Evolutionary conservation across 2,329 filamentous ascomycete species (phyloP).

Genomic region (Cladosporium sp.): DNA sequence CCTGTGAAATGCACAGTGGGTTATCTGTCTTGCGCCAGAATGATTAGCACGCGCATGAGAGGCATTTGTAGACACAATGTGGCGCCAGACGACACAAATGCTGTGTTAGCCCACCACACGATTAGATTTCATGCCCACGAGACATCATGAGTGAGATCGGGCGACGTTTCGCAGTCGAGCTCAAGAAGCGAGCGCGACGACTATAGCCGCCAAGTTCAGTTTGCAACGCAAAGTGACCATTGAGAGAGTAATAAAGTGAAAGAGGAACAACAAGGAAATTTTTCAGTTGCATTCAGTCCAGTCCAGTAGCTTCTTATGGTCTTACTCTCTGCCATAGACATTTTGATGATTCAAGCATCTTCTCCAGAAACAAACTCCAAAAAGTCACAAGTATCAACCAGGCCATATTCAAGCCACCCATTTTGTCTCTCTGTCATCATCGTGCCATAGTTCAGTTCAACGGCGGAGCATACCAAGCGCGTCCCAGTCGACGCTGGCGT

Average conservation of each 20-base stretch:
- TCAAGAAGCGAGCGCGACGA: background rate
- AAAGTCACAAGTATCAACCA: background rate
- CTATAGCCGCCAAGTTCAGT: background rate
- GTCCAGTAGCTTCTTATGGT: constrained; percentile 10
- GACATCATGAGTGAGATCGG: background rate
- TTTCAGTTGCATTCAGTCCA: background rate
- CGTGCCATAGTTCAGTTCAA: background rate
- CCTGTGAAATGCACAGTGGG: background rate
- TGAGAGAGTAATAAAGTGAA: background rate
- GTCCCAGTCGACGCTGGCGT: constrained; percentile 12
- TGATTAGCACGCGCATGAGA: background rate
- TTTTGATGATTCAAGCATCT: background rate
- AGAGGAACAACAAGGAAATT: background rate
- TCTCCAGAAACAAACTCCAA: background rate
- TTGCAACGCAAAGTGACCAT: background rate
- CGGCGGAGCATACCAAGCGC: constrained; percentile 7
- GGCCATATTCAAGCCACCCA: background rate
- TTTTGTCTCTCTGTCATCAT: background rate
- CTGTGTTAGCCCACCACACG: background rate
- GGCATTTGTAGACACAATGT: background rate
- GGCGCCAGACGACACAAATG: background rate
- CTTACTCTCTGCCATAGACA: constrained; percentile 9
- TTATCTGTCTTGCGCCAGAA: background rate
- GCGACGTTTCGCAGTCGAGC: background rate
- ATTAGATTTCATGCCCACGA: background rate